Percentiles rank a stretch among this genome's conserved stretches.
phyloP scores from a whole-genome alignment of 352 stramenopile species.

The Stramenopiles sp. region DNA sequence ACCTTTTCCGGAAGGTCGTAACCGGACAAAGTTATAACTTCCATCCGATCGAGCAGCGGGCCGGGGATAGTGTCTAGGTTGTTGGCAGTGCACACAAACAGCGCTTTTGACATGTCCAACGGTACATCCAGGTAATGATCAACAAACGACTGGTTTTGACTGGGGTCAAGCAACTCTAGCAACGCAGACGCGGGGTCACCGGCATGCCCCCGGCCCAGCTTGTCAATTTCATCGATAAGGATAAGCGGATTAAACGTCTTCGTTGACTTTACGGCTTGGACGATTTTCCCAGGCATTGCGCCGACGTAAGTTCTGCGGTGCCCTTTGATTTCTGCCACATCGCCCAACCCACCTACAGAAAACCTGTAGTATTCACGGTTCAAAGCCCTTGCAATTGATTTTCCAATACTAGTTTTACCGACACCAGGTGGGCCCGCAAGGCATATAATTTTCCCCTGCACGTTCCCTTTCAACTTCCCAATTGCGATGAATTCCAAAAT shows the following conservation, averaged over 20 bases:
- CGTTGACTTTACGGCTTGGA: conserved; percentile 93
- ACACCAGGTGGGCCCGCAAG: conserved; percentile 79
- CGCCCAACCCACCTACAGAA: conserved; percentile 81
- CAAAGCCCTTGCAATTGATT: conserved; percentile 82
- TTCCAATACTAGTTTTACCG: conserved; percentile 81
- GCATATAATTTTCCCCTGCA: conserved; percentile 94
- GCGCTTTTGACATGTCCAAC: conserved; percentile 82
- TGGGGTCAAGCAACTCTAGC: conserved; percentile 88
- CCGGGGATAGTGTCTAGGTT: conserved; percentile 84
- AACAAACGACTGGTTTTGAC: conserved; percentile 85
- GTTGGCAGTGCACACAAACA: conserved; percentile 94
- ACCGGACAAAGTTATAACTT: conserved; percentile 87
- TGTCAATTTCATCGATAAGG: conserved; percentile 89
- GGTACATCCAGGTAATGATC: conserved; percentile 97
- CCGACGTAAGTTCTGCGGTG: conserved; percentile 94
- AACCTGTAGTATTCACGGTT: conserved; percentile 96
- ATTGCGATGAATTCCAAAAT: conserved; percentile 98
- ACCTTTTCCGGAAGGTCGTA: conserved; percentile 90
- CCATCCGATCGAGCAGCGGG: conserved; percentile 95
- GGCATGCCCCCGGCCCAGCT: conserved; percentile 37
- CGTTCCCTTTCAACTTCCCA: conserved; percentile 79
- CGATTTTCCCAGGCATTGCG: conserved; percentile 94
- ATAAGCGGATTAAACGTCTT: conserved; percentile 91
- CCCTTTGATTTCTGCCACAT: conserved; percentile 95
- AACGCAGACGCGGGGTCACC: conserved; percentile 84